Evolutionary conservation across 2,329 filamentous ascomycete species (phyloP), one percentile per base, ranked within the genome.

Genomic region (Hypoxylon sp.): DNA sequence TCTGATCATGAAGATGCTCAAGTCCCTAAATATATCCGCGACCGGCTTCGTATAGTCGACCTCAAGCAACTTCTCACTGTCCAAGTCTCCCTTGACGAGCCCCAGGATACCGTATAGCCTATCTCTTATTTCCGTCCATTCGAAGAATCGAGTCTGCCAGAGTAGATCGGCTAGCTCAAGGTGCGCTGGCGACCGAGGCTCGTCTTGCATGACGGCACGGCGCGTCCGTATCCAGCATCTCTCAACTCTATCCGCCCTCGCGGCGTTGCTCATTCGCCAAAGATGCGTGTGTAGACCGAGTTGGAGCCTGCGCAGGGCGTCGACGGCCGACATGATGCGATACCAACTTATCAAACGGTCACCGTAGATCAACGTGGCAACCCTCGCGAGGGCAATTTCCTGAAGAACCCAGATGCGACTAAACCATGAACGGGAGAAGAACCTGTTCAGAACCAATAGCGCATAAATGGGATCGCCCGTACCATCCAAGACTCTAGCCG

Each of bases 131-230:
- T 63, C 60, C 2, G 38, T 57, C 38, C 40, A 46, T 12, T 57
- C 48, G 18, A 38, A 46, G 40, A 63, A 63, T n/a, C 60, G 60
- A 16, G 60, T 63, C 32, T 63, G 60, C 60, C 60, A 63, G 38
- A 63, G 53, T 5, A 57, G 16, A 36, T 63, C 60, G 3, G 9
- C 46, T 12, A 63, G 40, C n/a, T 63, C 60, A 2, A 63, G 2
- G 20, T 52, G 24, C 2, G 49, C 8, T 20, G 53, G 16, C 2
- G 20, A 36, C 20, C 9, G 28, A 14, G 14, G 11, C 26, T 7
- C 26, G 2, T 26, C 40, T 22, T 28, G 20, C 16, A 36, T 20
- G 14, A 5, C 32, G 2, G 20, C 9, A 11, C 30, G 11, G 8
- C 48, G 60, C 26, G 26, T 26, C 11, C 60, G 53, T 6, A 53